Base-by-base conservation (phyloP, 495 filamentous ascomycete species). In the Staphylotrichum longicolle region DNA sequence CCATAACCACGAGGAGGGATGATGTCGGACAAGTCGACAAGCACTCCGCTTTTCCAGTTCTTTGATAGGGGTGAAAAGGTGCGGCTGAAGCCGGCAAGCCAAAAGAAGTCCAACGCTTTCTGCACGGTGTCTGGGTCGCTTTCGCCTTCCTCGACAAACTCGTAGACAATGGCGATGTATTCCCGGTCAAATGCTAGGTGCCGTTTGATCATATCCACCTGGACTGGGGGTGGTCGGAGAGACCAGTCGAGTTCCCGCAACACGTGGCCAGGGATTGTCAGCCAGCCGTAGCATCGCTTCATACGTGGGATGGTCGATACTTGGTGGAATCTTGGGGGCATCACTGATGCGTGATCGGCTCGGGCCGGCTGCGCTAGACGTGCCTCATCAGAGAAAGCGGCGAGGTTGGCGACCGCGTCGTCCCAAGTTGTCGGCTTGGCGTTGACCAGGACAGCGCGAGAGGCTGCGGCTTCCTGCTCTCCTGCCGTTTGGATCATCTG, bases 11-110 rank as follows among this genome's bases (percentile, higher is more conserved):
- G 42, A 7, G 54, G 54, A 12, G 41, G 42, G 7, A 30, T 14
- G 14, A 58, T 49, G 15, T 58, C 55, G 3, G 20, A 58, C 45
- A 49, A 35, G n/a, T 58, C 55, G 7, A 58, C 15, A n/a, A 58
- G 55, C 35, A 58, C 42, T 10, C 55, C 5, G 55, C 45, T 58
- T n/a, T 48, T 41, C 55, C 55, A 57, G 10, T 57, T 57, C 54
- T 35, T 8, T 11, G 4, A 1, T 0, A 57, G 33, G 3, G 7
- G 54, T 12, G 54, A 6, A 37, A 5, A n/a, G 4, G 54, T 56
- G 5, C 40, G 20, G 54, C 41, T 9, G 44, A 57, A 48, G 14
- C 44, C 54, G 33, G 54, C 54, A n/a, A 47, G 54, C 54, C 54
- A 57, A 14, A 48, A 48, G 33, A 47, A 57, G 15, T 47, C 44